phyloP scores from a whole-genome alignment of 495 filamentous ascomycete genomes.

The Podospora comata region DNA sequence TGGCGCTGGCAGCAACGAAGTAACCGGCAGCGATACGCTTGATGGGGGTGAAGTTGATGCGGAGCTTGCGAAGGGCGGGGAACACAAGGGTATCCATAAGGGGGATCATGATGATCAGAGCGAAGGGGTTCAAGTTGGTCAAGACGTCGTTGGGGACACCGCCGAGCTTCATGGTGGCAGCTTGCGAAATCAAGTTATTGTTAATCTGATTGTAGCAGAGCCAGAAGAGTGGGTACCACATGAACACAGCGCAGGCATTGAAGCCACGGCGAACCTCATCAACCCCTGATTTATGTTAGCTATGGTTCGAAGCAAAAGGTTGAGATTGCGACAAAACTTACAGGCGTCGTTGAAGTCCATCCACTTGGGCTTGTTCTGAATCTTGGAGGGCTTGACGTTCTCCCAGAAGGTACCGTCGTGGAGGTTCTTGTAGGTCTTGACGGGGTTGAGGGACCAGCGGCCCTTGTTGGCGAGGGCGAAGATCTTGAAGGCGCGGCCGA shows the following conservation, averaged over 20 bases:
- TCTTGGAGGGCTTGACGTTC: constrained; percentile 59
- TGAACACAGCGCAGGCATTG: constrained; percentile 65
- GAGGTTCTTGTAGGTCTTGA: constrained; percentile 52
- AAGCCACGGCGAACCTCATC: constrained; percentile 53
- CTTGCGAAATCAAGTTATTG: constrained; percentile 75
- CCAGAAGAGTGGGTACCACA: constrained; percentile 47
- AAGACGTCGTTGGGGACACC: constrained; percentile 78
- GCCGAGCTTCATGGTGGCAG: constrained; percentile 64
- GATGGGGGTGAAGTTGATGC: constrained; percentile 67
- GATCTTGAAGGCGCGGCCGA: constrained; percentile 55
- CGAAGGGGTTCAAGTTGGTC: constrained; percentile 72
- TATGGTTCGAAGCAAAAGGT: neutral
- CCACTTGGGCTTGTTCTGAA: constrained; percentile 53
- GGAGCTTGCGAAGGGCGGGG: constrained; percentile 58
- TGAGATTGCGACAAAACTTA: constrained; percentile 9
- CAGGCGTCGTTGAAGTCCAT: constrained; percentile 72
- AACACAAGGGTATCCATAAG: constrained; percentile 68
- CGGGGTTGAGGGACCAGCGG: constrained; percentile 57
- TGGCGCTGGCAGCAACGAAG: constrained; percentile 54
- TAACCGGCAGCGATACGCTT: constrained; percentile 72
- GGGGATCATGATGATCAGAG: constrained; percentile 76
- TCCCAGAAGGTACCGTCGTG: constrained; percentile 61
- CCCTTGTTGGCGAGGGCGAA: constrained; percentile 59
- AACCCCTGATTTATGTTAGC: constrained; percentile 20
- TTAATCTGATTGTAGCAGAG: constrained; percentile 28